A percentile compares a stretch with the other conserved stretches of the same genome.
Evolutionary conservation across 2,329 filamentous ascomycete genomes (phyloP).

Genomic region (Aspergillus fischeri): DNA sequence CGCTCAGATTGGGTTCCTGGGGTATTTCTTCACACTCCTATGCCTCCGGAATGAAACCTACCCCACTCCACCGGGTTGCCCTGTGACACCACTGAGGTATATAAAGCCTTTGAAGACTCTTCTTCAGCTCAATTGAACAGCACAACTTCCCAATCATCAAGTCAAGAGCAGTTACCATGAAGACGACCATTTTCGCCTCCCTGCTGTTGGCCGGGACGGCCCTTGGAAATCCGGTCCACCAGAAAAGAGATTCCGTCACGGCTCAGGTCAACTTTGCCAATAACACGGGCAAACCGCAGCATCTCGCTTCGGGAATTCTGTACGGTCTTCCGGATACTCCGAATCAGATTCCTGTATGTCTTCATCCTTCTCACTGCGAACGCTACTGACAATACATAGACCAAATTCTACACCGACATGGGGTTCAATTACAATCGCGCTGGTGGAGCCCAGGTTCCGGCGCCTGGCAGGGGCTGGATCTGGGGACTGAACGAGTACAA

Average conservation of each 20-base stretch:
- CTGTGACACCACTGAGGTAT: background rate
- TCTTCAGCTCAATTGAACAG: background rate
- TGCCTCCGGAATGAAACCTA: background rate
- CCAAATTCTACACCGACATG: conserved; percentile 1
- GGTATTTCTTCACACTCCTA: background rate
- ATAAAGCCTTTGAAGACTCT: background rate
- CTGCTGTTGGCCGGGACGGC: background rate
- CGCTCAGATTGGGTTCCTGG: background rate
- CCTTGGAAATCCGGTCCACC: background rate
- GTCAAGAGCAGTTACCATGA: background rate
- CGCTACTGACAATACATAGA: background rate
- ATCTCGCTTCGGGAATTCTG: background rate
- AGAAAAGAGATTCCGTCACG: background rate
- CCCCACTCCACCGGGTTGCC: background rate
- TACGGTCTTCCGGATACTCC: background rate
- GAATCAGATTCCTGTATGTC: background rate
- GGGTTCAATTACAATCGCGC: conserved; percentile 7
- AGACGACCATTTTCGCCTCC: background rate
- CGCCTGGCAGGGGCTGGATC: conserved; percentile 35
- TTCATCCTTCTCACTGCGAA: background rate
- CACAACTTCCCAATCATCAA: background rate
- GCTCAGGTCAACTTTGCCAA: background rate
- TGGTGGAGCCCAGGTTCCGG: conserved; percentile 11
- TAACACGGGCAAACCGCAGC: background rate
- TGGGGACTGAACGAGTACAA: conserved; percentile 26